Evolutionary conservation across 495 filamentous ascomycete genomes (phyloP).

Genomic region (Tuber magnatum): DNA sequence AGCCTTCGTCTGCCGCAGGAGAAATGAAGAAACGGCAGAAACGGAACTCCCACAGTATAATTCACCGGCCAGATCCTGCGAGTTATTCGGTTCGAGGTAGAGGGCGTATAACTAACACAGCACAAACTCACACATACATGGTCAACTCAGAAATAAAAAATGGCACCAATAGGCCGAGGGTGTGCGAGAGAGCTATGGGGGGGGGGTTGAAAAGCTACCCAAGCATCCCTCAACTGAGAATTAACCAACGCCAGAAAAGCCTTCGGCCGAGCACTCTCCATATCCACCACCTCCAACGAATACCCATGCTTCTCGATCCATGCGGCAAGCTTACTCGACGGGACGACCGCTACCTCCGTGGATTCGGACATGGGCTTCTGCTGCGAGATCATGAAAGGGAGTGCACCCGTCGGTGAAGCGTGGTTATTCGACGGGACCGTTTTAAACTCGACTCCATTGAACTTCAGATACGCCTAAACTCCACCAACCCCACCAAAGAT

Average conservation of each 20-base stretch:
- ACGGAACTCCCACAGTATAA: conserved; percentile 52
- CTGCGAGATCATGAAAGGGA: conserved; percentile 69
- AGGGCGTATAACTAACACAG: conserved; percentile 64
- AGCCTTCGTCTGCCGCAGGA: conserved; percentile 58
- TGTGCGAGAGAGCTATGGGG: background rate
- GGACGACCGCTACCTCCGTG: conserved; percentile 46
- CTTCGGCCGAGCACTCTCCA: conserved; percentile 57
- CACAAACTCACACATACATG: background rate
- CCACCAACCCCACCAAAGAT: background rate
- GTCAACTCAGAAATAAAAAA: background rate
- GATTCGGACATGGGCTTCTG: conserved; percentile 17
- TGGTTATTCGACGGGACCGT: conserved; percentile 80
- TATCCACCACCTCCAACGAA: conserved; percentile 44
- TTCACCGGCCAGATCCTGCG: conserved; percentile 53
- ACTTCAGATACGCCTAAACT: conserved; percentile 71
- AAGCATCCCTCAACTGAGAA: conserved; percentile 72
- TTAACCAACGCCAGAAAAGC: conserved; percentile 79
- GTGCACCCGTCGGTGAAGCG: conserved; percentile 75
- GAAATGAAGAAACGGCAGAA: conserved; percentile 53
- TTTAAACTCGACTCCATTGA: conserved; percentile 61
- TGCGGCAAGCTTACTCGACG: conserved; percentile 59
- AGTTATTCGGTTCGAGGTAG: conserved; percentile 65
- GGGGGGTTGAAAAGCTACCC: conserved; percentile 50
- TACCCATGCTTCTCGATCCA: conserved; percentile 55
- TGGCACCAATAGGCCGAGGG: background rate